Evolutionary conservation across 805 yeast species (phyloP), one percentile per base, ranked within the genome.

Genomic region (Brettanomyces naardenensis): DNA sequence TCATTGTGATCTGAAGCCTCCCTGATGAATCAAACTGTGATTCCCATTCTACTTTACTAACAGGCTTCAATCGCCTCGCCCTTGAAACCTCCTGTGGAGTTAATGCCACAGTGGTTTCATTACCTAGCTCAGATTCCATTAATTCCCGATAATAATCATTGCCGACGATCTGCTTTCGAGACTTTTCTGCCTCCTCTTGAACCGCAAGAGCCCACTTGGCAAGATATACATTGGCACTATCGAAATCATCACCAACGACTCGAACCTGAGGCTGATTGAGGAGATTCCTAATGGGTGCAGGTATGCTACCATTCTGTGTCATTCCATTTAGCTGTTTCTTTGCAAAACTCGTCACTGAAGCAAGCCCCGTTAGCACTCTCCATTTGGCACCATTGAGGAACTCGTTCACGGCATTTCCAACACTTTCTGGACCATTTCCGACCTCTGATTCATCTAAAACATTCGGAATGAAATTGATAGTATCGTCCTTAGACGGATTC

Each of bases 151-250:
- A 78, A 14, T 75, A 65, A n/a, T 75, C 76, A 48, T 77, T 79
- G 39, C 79, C 66, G 25, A 78, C 64, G 50, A 71, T 65, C 50
- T 66, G 64, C 40, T 66, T 64, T 43, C 75, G 60, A 43, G 73
- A 68, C 39, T 75, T 72, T 47, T 78, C 88, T 2, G 95, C 92
- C 56, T 90, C 95, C 49, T 88, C 89, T 49, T 90, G 92, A 7
- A 92, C 92, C 21, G 86, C 86, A 48, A 86, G 71, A 0, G 97
- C 97, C 97, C 97, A 92, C 62, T 88, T 89, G 4, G 97, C 97
- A 42, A 90, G 66, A 56, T 87, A 90, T 4, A 88, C 82, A 38
- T 89, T 73, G 0, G 97, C 97, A 36, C 90, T 78, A 53, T 89
- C 97, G 54, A 89, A 92, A 44, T 90, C 97, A 45, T 86, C 84